These are phyloP conservation scores for Aurantiochytrium sp. DNA, from an alignment of 108 stramenopile genomes.

Conservation along the genomic window DNA sequence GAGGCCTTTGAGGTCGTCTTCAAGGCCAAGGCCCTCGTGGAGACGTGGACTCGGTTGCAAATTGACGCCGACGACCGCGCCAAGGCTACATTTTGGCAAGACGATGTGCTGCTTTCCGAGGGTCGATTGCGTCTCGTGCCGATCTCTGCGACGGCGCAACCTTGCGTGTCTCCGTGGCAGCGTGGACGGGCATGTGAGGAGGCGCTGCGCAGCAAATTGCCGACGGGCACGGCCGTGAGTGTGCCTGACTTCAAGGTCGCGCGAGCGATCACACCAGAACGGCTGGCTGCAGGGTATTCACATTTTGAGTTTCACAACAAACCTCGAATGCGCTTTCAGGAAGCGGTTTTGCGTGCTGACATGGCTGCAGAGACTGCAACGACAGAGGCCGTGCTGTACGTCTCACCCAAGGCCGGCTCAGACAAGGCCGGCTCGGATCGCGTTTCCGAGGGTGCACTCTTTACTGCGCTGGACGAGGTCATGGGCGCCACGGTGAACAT, in stretches of 20 bases:
- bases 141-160: background rate
- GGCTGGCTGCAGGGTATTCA: background rate
- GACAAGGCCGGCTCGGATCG: background rate
- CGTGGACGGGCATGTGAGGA: background rate
- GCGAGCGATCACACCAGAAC: background rate
- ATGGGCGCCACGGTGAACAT: conserved; percentile 8
- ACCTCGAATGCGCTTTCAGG: background rate
- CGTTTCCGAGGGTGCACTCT: background rate
- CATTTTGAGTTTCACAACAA: background rate
- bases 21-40: background rate
- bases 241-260: background rate
- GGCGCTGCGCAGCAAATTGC: background rate
- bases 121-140: background rate
- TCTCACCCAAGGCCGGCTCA: background rate
- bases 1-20: background rate
- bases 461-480: background rate
- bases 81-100: background rate
- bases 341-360: background rate
- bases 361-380: background rate
- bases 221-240: background rate
- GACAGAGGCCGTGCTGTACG: background rate
- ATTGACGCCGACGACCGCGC: background rate
- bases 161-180: background rate
- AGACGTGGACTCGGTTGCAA: background rate
- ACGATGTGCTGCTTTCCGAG: background rate